These are phyloP conservation scores for Aspergillus steynii DNA, from an alignment of 495 filamentous ascomycete species.

Conservation along the genomic window DNA sequence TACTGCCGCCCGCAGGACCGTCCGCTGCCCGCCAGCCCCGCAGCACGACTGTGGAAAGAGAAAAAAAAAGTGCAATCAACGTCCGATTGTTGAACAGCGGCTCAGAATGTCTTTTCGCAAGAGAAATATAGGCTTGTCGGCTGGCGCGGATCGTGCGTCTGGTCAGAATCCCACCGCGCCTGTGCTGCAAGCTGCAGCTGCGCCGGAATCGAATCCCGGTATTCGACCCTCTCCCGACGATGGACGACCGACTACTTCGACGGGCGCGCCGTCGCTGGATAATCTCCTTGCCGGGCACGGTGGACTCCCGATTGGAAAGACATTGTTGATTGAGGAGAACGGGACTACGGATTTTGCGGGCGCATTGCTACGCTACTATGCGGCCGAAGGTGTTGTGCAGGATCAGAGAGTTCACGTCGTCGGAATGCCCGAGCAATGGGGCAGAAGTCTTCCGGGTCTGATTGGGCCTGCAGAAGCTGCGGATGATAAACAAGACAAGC, in stretches of 20 bases:
- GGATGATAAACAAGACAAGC: constrained; percentile 42
- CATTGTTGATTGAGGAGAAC: constrained; percentile 82
- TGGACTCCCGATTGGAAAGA: constrained; percentile 81
- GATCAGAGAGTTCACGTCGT: constrained; percentile 86
- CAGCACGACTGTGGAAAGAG: constrained; percentile 22
- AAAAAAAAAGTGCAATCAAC: constrained; percentile 6
- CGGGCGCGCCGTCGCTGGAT: constrained; percentile 83
- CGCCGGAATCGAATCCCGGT: constrained; percentile 56
- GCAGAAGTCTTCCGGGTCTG: constrained; percentile 76
- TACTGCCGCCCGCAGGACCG: constrained; percentile 16
- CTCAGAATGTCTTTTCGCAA: constrained; percentile 83
- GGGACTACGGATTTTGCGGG: constrained; percentile 95
- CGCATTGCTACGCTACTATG: constrained; percentile 82
- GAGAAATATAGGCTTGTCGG: constrained; percentile 71
- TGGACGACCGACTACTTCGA: constrained; percentile 86
- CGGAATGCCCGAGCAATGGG: constrained; percentile 77
- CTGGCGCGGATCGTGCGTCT: constrained; percentile 36
- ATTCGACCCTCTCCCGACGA: constrained; percentile 87
- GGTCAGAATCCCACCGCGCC: constrained; percentile 31
- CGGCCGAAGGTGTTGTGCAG: constrained; percentile 89
- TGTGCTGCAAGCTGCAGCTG: constrained; percentile 30
- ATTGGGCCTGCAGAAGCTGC: constrained; percentile 50
- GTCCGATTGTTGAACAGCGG: not conserved
- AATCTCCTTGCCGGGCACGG: constrained; percentile 82
- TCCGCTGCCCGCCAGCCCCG: constrained; percentile 20